These are phyloP conservation scores for Paramecium bursaria DNA, from an alignment of 73 alveolate genomes.

Conservation along the genomic window DNA sequence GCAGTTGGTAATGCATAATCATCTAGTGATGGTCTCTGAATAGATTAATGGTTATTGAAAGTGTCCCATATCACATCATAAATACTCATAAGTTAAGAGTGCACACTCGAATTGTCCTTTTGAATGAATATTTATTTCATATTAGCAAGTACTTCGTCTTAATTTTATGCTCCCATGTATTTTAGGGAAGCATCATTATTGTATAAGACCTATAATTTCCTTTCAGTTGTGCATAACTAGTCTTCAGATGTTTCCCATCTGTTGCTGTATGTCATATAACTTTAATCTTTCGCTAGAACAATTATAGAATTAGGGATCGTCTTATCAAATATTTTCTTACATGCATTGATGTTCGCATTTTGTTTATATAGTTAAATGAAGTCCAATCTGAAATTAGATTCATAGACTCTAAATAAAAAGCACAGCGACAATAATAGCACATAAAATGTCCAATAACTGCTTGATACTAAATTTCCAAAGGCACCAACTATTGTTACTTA, in stretches of 20 bases:
- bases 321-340: conserved; percentile 35
- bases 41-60: neutral
- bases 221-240: no score
- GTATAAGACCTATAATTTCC: neutral
- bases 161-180: neutral
- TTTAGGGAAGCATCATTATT: conserved; percentile 31
- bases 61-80: neutral
- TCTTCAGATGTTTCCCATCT: no score
- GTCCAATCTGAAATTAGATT: conserved; percentile 22
- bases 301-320: conserved; percentile 36
- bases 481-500: neutral
- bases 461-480: conserved; percentile 21
- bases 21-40: neutral
- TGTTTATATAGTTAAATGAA: neutral
- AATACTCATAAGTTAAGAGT: neutral
- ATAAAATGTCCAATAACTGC: conserved; percentile 54
- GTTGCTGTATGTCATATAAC: no score
- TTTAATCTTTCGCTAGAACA: neutral
- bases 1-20: neutral
- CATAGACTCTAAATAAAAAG: neutral
- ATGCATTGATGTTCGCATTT: conserved; percentile 24
- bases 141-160: neutral
- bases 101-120: neutral
- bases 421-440: neutral
- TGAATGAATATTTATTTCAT: conserved; percentile 1